phyloP scores from a whole-genome alignment of 306 rosid species.

The Vigna angularis region DNA sequence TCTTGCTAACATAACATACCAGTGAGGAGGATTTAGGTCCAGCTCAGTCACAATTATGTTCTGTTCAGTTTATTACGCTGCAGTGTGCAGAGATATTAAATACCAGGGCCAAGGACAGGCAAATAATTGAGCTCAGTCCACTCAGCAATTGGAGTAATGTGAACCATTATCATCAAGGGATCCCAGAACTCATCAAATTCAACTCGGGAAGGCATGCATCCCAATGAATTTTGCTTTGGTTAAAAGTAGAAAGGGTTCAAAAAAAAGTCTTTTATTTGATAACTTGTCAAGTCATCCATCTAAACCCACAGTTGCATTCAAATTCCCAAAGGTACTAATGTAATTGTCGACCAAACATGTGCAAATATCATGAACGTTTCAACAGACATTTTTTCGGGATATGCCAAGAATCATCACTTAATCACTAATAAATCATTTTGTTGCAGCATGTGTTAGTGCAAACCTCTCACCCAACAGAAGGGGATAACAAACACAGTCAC shows the following conservation, averaged over 20 bases:
- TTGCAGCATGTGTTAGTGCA: constrained; percentile 61
- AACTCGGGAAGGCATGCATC: background rate
- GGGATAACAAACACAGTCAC: constrained; percentile 53
- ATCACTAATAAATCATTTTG: constrained; percentile 48
- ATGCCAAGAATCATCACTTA: constrained; percentile 21
- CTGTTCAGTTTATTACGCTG: background rate
- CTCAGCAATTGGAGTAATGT: background rate
- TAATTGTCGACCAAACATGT: too few species aligned
- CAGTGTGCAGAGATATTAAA: constrained; percentile 12
- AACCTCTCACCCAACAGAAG: constrained; percentile 48
- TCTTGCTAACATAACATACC: background rate
- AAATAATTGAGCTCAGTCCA: constrained; percentile 15
- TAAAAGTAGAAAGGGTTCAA: too few species aligned
- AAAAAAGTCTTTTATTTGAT: too few species aligned
- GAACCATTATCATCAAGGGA: background rate
- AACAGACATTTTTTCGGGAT: background rate
- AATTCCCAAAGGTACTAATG: too few species aligned
- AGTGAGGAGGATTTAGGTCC: background rate
- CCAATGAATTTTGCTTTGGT: background rate
- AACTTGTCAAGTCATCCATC: background rate
- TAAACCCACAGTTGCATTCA: background rate
- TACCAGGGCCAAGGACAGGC: background rate
- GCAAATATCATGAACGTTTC: background rate
- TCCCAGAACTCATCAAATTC: constrained; percentile 7
- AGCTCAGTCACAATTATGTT: background rate